A percentile compares a stretch with the other conserved stretches of the same genome.
These are phyloP conservation scores for Dipodascus albidus DNA, from an alignment of 805 yeast genomes.

Conservation along the genomic window DNA sequence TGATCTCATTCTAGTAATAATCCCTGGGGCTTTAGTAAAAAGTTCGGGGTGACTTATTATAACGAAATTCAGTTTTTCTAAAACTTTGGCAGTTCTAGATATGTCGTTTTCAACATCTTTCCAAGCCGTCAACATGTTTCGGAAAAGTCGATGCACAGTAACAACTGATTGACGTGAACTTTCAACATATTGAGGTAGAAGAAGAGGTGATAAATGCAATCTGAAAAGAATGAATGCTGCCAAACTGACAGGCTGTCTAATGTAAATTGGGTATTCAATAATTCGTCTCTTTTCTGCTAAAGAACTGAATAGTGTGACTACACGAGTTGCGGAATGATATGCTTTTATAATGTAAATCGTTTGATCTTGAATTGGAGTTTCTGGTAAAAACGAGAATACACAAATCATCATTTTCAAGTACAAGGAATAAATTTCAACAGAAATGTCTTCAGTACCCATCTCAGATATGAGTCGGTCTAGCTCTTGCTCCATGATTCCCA, in stretches of 20 bases:
- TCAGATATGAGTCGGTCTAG: conserved; percentile 59
- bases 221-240: conserved; percentile 68
- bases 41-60: conserved; percentile 79
- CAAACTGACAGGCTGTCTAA: conserved; percentile 76
- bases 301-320: conserved; percentile 66
- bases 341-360: conserved; percentile 75
- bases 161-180: conserved; percentile 89
- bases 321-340: conserved; percentile 67
- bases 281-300: conserved; percentile 56
- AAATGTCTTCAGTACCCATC: conserved; percentile 46
- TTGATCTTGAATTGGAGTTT: conserved; percentile 78
- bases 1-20: conserved; percentile 80
- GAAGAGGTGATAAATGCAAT: conserved; percentile 64
- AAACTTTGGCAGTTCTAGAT: conserved; percentile 79
- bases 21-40: conserved; percentile 58
- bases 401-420: conserved; percentile 75
- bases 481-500: conserved; percentile 69
- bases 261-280: conserved; percentile 76
- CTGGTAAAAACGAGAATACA: conserved; percentile 84
- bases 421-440: conserved; percentile 65
- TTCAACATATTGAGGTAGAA: conserved; percentile 61
- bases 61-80: conserved; percentile 81
- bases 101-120: conserved; percentile 82
- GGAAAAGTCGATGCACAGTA: conserved; percentile 75
- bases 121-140: conserved; percentile 90